Evolutionary conservation across 768 basidiomycete genomes (phyloP).

Genomic region (Goffeauzyma gilvescens): DNA sequence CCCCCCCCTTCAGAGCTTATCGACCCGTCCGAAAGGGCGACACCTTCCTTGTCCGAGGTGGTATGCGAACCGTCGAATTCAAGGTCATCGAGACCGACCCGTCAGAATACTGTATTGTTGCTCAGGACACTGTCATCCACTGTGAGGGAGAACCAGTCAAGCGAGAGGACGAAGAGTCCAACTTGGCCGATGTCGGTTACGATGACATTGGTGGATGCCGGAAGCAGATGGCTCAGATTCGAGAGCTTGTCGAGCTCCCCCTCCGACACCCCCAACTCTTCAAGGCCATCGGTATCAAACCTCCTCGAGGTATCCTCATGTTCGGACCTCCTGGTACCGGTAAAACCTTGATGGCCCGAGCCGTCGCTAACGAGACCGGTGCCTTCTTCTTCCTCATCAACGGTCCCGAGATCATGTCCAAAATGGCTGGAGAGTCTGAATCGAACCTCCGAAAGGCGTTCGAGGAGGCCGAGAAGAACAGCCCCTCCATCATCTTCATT

Average conservation of each 20-base stretch:
- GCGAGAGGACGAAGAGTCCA: constrained; percentile 94
- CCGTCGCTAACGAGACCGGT: constrained; percentile 97
- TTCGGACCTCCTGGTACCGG: constrained; percentile 97
- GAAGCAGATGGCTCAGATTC: constrained; percentile 92
- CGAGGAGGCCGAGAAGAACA: constrained; percentile 99
- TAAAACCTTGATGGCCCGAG: constrained; percentile 98
- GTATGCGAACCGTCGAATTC: constrained; percentile 97
- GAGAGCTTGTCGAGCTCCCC: constrained; percentile 94
- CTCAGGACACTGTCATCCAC: constrained; percentile 72
- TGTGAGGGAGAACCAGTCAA: constrained; percentile 95
- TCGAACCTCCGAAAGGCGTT: constrained; percentile 95
- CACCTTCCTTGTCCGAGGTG: constrained; percentile 96
- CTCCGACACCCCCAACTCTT: constrained; percentile 96
- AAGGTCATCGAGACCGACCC: constrained; percentile 98
- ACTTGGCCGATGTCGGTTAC: constrained; percentile 90
- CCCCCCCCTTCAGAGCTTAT: constrained; percentile 43
- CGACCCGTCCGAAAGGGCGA: constrained; percentile 92
- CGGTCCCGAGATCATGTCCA: constrained; percentile 98
- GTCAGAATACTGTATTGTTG: constrained; percentile 93
- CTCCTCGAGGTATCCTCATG: constrained; percentile 95
- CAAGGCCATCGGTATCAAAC: constrained; percentile 99
- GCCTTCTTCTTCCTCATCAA: constrained; percentile 99
- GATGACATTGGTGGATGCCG: constrained; percentile 98
- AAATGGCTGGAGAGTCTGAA: constrained; percentile 99
- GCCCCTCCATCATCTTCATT: constrained; percentile 98